A percentile compares a stretch with the other conserved stretches of the same genome.
Conservation (phyloP, 257 asterid species). For the Echium plantagineum region DNA sequence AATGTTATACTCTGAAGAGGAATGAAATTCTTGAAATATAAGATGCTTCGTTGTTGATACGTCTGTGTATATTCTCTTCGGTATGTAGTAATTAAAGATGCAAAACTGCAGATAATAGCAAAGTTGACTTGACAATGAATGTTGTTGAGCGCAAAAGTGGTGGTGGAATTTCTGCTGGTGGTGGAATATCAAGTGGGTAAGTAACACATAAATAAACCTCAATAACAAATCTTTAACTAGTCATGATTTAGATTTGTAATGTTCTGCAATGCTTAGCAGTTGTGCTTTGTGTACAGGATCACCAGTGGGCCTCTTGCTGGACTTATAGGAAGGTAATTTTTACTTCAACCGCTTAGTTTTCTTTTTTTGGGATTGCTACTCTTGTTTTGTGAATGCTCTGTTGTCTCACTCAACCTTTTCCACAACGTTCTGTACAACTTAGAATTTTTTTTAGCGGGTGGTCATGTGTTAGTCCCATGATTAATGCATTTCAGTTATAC, state of each 20-base stretch:
- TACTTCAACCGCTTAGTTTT: no score
- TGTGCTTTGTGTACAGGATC: conserved; percentile 42
- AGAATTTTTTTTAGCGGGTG: neutral
- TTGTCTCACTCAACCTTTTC: neutral
- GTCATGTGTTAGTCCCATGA: neutral
- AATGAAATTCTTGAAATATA: no score
- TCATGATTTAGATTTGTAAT: neutral
- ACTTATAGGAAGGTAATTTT: conserved; percentile 78
- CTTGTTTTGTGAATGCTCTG: neutral
- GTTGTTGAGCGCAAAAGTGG: conserved; percentile 91
- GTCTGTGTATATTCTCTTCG: no score
- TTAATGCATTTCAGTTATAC: no score
- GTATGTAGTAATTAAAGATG: no score
- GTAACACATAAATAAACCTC: conserved; percentile 17
- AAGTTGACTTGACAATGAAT: conserved; percentile 87
- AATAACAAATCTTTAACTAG: neutral
- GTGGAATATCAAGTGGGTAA: conserved; percentile 97
- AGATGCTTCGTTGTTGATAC: no score
- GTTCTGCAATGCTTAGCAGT: neutral
- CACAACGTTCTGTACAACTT: no score
- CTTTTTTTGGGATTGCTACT: neutral
- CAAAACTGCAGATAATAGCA: conserved; percentile 52
- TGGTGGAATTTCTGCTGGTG: conserved; percentile 92
- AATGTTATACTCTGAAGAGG: no score
- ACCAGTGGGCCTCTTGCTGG: conserved; percentile 97